A percentile compares a stretch with the other conserved stretches of the same genome.
Conservation (phyloP, 768 basidiomycete species). For the Lanmaoa pseudosensibilis region DNA sequence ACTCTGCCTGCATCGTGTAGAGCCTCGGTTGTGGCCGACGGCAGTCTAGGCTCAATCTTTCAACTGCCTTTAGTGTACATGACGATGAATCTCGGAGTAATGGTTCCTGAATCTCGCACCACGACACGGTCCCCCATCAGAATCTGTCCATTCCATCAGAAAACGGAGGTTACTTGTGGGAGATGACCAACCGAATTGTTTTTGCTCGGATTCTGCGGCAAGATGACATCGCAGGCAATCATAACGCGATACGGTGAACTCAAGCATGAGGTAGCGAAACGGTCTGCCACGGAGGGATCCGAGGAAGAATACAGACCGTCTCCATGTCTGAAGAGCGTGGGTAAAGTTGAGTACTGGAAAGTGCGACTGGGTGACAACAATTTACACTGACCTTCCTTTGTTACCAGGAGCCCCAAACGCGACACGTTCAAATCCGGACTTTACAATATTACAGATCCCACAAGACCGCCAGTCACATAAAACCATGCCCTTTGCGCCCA, state of each 20-base stretch:
- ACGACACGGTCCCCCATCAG: slow-evolving; percentile 52
- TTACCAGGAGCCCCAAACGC: slow-evolving; percentile 56
- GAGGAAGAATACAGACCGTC: slow-evolving; percentile 63
- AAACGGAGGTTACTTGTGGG: slow-evolving; percentile 19
- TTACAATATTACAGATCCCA: slow-evolving; percentile 60
- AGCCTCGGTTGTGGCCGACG: slow-evolving; percentile 11
- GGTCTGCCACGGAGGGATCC: slow-evolving; percentile 58
- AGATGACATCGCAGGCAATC: slow-evolving; percentile 57
- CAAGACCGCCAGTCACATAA: slow-evolving; percentile 63
- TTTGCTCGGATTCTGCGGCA: slow-evolving; percentile 33
- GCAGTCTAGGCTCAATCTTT: slow-evolving; percentile 19
- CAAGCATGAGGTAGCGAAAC: slow-evolving; percentile 63
- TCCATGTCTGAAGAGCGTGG: slow-evolving; percentile 45
- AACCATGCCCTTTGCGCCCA: slow-evolving; percentile 51
- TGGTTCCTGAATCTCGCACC: slow-evolving; percentile 52
- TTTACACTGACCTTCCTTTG: slow-evolving; percentile 49
- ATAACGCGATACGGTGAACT: slow-evolving; percentile 66
- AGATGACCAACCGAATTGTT: slow-evolving; percentile 28
- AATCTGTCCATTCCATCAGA: slow-evolving; percentile 39
- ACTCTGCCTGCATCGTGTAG: slow-evolving; percentile 23
- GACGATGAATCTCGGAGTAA: slow-evolving; percentile 57
- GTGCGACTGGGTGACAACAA: slow-evolving; percentile 1
- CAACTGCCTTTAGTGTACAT: slow-evolving; percentile 50
- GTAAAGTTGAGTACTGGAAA: background rate
- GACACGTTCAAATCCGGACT: slow-evolving; percentile 55